Conservation (phyloP, 345 rosid species). For the Bruguiera parviflora region DNA sequence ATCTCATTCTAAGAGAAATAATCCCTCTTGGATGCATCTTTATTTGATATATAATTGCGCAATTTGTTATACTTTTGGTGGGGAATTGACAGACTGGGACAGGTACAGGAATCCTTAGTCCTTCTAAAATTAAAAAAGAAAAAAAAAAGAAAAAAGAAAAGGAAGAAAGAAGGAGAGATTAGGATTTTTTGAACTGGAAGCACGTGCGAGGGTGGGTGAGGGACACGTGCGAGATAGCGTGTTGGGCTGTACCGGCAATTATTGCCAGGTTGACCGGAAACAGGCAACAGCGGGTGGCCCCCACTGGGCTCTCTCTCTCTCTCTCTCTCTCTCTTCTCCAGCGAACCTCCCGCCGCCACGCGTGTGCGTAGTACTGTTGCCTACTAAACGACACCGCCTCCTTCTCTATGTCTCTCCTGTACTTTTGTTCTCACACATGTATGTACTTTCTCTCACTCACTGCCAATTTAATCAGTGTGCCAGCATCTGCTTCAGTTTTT, state of each 20-base stretch:
- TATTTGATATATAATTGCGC: too few species aligned
- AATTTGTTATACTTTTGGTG: too few species aligned
- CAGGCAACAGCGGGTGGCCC: not conserved
- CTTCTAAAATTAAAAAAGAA: too few species aligned
- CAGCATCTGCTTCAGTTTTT: slow-evolving; percentile 9
- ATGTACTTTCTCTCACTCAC: not conserved
- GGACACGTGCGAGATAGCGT: not conserved
- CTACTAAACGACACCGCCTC: slow-evolving; percentile 16
- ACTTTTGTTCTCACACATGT: not conserved
- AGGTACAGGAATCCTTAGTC: too few species aligned
- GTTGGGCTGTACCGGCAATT: slow-evolving; percentile 6
- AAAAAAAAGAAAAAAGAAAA: too few species aligned
- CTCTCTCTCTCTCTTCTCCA: not conserved
- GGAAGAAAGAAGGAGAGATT: too few species aligned
- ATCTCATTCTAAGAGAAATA: too few species aligned
- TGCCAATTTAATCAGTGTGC: not conserved
- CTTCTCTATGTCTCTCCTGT: not conserved
- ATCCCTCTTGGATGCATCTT: too few species aligned
- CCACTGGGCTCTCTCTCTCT: not conserved
- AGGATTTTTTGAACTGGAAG: not conserved
- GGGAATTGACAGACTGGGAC: too few species aligned
- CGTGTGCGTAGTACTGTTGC: not conserved
- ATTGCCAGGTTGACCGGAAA: slow-evolving; percentile 17
- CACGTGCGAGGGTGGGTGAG: slow-evolving; percentile 5
- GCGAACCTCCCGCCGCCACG: not conserved